Evolutionary conservation across 441 rosid species (phyloP).

Genomic region (Erodium trifolium): DNA sequence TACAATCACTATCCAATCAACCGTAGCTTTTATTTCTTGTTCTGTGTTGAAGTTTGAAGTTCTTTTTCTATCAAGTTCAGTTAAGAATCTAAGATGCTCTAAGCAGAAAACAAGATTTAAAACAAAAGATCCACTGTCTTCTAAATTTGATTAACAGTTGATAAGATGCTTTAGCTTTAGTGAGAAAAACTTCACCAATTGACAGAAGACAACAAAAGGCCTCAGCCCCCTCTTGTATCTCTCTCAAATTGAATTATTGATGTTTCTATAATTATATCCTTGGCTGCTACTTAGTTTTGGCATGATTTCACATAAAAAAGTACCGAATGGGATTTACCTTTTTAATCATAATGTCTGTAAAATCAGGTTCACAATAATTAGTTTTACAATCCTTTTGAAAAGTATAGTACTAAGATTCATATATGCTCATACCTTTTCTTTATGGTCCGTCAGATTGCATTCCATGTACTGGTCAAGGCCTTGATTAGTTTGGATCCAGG

Average conservation of each 20-base stretch:
- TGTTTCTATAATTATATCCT: slow-evolving; percentile 22
- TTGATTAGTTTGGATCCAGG: slow-evolving; percentile 87
- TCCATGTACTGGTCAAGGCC: slow-evolving; percentile 80
- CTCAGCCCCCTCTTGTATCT: not conserved
- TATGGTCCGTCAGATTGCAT: slow-evolving; percentile 55
- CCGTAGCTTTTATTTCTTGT: not conserved
- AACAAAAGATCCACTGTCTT: slow-evolving; percentile 22
- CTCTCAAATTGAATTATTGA: slow-evolving; percentile 20
- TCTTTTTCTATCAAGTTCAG: not conserved
- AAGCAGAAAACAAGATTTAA: slow-evolving; percentile 5
- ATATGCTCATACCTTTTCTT: not conserved
- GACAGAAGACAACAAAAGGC: not conserved
- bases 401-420: slow-evolving; percentile 17
- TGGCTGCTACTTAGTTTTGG: slow-evolving; percentile 27
- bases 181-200: not conserved
- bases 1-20: not conserved
- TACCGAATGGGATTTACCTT: slow-evolving; percentile 32
- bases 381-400: slow-evolving; percentile 16
- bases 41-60: slow-evolving; percentile 25
- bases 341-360: slow-evolving; percentile 39
- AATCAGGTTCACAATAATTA: slow-evolving; percentile 30
- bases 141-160: slow-evolving; percentile 3
- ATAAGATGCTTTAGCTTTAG: not conserved
- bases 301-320: slow-evolving; percentile 29
- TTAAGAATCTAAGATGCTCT: not conserved